A percentile compares a stretch with the other conserved stretches of the same genome.
These are phyloP conservation scores for Neobulgaria alba DNA, from an alignment of 2,329 filamentous ascomycete species.

Conservation along the genomic window DNA sequence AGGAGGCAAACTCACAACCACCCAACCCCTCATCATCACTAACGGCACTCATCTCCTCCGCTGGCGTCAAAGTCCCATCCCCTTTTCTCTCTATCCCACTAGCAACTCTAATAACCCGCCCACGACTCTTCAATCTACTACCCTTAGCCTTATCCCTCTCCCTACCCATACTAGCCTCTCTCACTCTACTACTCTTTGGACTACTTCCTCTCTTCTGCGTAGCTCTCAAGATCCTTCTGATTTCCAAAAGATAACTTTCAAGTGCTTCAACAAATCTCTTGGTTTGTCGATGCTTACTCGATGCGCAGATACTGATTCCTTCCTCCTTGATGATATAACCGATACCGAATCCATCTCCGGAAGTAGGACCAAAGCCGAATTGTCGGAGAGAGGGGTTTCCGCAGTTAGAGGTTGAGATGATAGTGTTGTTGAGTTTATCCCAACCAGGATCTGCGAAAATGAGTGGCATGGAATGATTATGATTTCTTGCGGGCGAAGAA, in stretches of 20 bases:
- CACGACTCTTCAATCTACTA: conserved; percentile 59
- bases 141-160: conserved; percentile 17
- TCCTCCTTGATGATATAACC: conserved; percentile 99
- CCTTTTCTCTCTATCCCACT: conserved; percentile 29
- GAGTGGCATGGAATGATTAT: conserved; percentile 52
- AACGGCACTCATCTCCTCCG: conserved; percentile 46
- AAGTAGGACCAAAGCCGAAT: conserved; percentile 93
- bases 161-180: conserved; percentile 43
- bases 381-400: conserved; percentile 91
- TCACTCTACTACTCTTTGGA: conserved; percentile 46
- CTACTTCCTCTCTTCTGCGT: conserved; percentile 46
- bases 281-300: conserved; percentile 90
- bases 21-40: conserved; percentile 86
- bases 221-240: conserved; percentile 72
- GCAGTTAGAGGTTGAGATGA: conserved; percentile 96
- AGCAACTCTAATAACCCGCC: conserved; percentile 56
- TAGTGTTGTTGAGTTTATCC: conserved; percentile 92
- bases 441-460: conserved; percentile 85
- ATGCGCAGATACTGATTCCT: conserved; percentile 81
- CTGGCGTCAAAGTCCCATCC: conserved; percentile 42
- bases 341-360: conserved; percentile 90
- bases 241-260: conserved; percentile 84
- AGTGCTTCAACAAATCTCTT: conserved; percentile 81
- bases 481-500: conserved; percentile 42
- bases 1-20: conserved; percentile 72